These are phyloP conservation scores for Neonectria neomacrospora DNA, from an alignment of 2,329 filamentous ascomycete species.

Conservation along the genomic window DNA sequence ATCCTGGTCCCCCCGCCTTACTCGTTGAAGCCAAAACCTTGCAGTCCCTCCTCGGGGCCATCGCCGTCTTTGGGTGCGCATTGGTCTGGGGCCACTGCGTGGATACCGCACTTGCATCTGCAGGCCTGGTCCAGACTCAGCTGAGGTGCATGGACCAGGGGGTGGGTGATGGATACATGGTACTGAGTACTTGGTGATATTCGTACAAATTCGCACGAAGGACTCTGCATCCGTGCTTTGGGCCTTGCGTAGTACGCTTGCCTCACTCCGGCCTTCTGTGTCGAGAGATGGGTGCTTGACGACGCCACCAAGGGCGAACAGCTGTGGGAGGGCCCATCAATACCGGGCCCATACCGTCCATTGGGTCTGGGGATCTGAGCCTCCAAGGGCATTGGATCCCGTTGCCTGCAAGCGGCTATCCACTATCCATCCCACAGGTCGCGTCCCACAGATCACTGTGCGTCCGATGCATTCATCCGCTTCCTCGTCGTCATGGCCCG, in stretches of 20 bases:
- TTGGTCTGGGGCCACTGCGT: conserved; percentile 30
- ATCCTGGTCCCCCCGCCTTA: conserved; percentile 13
- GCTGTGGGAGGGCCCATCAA: conserved; percentile 9
- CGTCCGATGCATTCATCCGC: conserved; percentile 29
- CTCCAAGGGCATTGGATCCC: background rate
- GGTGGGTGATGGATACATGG: conserved; percentile 15
- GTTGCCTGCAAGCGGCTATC: conserved; percentile 13
- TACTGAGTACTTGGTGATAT: background rate
- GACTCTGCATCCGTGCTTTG: conserved; percentile 9
- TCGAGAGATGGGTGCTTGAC: conserved; percentile 18
- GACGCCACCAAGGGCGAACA: conserved; percentile 1
- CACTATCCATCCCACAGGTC: conserved; percentile 18
- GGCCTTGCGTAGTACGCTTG: conserved; percentile 15
- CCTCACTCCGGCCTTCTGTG: conserved; percentile 21
- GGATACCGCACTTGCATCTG: conserved; percentile 27
- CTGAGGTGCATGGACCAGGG: conserved; percentile 39
- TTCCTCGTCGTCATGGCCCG: conserved; percentile 12
- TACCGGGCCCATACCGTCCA: conserved; percentile 17
- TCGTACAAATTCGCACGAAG: background rate
- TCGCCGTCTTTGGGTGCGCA: conserved; percentile 29
- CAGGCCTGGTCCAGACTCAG: conserved; percentile 43
- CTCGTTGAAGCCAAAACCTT: conserved; percentile 27
- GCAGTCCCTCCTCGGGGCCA: conserved; percentile 17
- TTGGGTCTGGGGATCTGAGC: conserved; percentile 26
- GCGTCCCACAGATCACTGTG: conserved; percentile 35